A percentile compares a stretch with the other conserved stretches of the same genome.
phyloP scores from a whole-genome alignment of 371 early-diverging fungal species.

The Saksenaea vasiformis region DNA sequence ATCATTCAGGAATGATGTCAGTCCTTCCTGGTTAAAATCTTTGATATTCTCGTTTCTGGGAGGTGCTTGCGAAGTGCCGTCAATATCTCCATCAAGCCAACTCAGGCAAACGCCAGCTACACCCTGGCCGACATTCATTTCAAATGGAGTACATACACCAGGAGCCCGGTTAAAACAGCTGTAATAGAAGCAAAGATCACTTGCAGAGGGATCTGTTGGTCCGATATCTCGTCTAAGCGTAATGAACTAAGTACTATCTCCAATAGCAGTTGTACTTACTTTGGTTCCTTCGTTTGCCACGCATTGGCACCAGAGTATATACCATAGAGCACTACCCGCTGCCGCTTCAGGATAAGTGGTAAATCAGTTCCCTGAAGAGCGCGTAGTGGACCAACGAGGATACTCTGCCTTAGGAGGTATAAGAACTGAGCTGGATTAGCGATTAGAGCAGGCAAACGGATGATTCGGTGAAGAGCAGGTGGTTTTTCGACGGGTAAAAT shows the following conservation, averaged over 20 bases:
- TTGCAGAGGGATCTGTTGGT: slow-evolving; percentile 6
- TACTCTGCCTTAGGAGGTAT: slow-evolving; percentile 66
- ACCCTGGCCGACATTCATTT: slow-evolving; percentile 71
- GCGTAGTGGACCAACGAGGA: slow-evolving; percentile 50
- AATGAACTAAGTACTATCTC: background rate
- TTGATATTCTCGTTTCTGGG: slow-evolving; percentile 16
- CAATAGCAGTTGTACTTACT: background rate
- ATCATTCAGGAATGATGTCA: slow-evolving; percentile 23
- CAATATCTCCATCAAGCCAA: slow-evolving; percentile 35
- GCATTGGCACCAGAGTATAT: background rate
- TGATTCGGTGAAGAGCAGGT: slow-evolving; percentile 34
- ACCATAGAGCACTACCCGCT: slow-evolving; percentile 54
- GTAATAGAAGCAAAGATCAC: slow-evolving; percentile 45
- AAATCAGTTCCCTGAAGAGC: slow-evolving; percentile 61
- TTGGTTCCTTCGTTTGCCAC: background rate
- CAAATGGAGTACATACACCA: slow-evolving; percentile 54
- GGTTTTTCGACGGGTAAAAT: slow-evolving; percentile 61
- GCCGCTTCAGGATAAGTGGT: slow-evolving; percentile 39
- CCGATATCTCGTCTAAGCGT: background rate
- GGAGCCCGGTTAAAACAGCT: slow-evolving; percentile 43
- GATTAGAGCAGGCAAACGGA: slow-evolving; percentile 57
- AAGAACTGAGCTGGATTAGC: slow-evolving; percentile 63
- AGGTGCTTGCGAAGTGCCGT: slow-evolving; percentile 37
- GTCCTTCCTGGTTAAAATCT: slow-evolving; percentile 6
- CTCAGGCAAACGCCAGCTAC: slow-evolving; percentile 68